Conservation (phyloP, 352 stramenopile genomes). For the Phytophthora pisi region DNA sequence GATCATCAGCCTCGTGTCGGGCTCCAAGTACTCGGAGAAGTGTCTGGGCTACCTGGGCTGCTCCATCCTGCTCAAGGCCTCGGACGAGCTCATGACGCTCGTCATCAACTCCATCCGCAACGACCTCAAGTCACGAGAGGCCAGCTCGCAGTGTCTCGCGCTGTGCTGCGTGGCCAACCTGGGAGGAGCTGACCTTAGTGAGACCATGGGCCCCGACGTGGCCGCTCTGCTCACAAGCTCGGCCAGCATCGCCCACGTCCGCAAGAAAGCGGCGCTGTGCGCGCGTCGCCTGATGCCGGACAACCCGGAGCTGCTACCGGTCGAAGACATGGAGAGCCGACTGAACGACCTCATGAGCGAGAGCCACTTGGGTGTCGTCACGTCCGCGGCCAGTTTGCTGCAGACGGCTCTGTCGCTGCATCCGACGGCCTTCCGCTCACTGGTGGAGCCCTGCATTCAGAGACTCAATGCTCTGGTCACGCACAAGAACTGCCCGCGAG, state of each 20-base stretch:
- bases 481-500: conserved; percentile 91
- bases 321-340: conserved; percentile 74
- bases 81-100: conserved; percentile 87
- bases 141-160: conserved; percentile 93
- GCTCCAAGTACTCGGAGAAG: conserved; percentile 94
- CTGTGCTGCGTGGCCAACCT: conserved; percentile 97
- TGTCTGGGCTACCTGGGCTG: conserved; percentile 97
- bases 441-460: conserved; percentile 94
- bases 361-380: conserved; percentile 94
- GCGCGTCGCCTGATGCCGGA: conserved; percentile 92
- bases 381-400: conserved; percentile 91
- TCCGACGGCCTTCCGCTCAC: conserved; percentile 86
- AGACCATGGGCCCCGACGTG: conserved; percentile 94
- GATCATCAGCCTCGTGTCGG: conserved; percentile 95
- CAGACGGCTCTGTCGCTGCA: conserved; percentile 91
- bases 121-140: conserved; percentile 92
- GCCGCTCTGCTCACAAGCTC: conserved; percentile 92
- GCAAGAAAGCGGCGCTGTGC: conserved; percentile 98
- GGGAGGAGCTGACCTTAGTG: conserved; percentile 93
- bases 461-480: conserved; percentile 93
- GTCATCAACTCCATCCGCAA: conserved; percentile 97
- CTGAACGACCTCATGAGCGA: conserved; percentile 89
- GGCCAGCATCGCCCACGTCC: conserved; percentile 92
- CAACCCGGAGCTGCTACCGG: conserved; percentile 91
- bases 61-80: conserved; percentile 94